A percentile compares a stretch with the other conserved stretches of the same genome.
phyloP scores from a whole-genome alignment of 345 rosid species.

The Punica granatum region DNA sequence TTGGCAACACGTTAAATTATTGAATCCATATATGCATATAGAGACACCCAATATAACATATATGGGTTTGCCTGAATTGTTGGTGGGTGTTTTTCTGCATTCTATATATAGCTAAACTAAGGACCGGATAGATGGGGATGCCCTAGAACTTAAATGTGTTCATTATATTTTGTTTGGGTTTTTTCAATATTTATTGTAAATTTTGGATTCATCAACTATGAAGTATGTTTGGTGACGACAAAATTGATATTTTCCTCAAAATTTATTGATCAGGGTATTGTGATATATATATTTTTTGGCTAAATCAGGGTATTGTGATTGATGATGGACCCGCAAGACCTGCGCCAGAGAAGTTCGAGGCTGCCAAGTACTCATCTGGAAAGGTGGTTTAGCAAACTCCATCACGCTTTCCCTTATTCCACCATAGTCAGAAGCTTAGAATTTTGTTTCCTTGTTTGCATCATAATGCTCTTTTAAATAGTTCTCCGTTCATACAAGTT shows the following conservation, averaged over 20 bases:
- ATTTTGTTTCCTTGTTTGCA: background rate
- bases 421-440: background rate
- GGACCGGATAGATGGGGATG: background rate
- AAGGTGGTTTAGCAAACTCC: constrained; percentile 40
- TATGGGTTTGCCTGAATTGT: background rate
- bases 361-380: constrained; percentile 78
- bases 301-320: constrained; percentile 69
- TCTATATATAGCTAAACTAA: background rate
- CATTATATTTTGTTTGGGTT: background rate
- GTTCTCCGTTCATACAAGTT: constrained; percentile 11
- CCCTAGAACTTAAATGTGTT: background rate
- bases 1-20: background rate
- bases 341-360: constrained; percentile 71
- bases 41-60: background rate
- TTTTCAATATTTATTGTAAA: background rate
- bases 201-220: background rate
- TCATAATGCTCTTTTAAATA: background rate
- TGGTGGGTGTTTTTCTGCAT: background rate
- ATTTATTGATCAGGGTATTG: constrained; percentile 47
- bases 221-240: background rate
- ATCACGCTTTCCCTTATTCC: background rate
- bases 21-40: background rate
- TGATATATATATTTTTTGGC: no score
- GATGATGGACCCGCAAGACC: constrained; percentile 35
- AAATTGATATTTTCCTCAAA: background rate